Evolutionary conservation across 2,329 filamentous ascomycete species (phyloP).

Genomic region (Ophiocordyceps robertsii): DNA sequence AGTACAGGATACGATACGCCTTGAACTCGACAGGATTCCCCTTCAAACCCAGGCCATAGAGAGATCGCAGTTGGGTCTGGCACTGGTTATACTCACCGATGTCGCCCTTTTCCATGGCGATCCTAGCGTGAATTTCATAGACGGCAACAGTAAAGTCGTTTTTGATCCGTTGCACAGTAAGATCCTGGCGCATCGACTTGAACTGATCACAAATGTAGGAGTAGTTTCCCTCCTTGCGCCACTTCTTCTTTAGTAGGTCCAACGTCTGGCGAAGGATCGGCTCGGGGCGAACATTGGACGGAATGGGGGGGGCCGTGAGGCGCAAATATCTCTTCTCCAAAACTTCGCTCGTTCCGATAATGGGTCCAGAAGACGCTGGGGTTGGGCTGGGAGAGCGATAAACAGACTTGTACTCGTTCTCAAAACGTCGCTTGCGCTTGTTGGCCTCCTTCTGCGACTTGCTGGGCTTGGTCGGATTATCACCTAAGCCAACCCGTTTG

Average conservation of each 20-base stretch:
- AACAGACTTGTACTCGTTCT: constrained; percentile 46
- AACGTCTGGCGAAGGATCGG: constrained; percentile 68
- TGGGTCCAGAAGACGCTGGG: constrained; percentile 49
- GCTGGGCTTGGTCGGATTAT: constrained; percentile 48
- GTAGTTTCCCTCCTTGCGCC: constrained; percentile 88
- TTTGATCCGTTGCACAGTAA: constrained; percentile 94
- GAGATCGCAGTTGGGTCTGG: constrained; percentile 87
- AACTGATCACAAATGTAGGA: constrained; percentile 98
- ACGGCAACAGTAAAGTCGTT: constrained; percentile 93
- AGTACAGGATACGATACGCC: constrained; percentile 98
- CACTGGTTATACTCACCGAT: constrained; percentile 99
- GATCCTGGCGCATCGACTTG: constrained; percentile 93
- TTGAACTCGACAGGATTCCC: constrained; percentile 93
- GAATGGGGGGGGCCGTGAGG: constrained; percentile 78
- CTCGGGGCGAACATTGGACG: constrained; percentile 78
- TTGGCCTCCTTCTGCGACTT: constrained; percentile 86
- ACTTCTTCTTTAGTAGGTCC: constrained; percentile 84
- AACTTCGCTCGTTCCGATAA: constrained; percentile 71
- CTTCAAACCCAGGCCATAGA: constrained; percentile 78
- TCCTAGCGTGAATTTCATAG: constrained; percentile 94
- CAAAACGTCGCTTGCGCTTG: constrained; percentile 80
- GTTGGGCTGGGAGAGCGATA: constrained; percentile 44
- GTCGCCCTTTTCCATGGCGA: constrained; percentile 95
- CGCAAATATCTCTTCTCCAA: constrained; percentile 94
- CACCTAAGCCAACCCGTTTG: constrained; percentile 30